A percentile compares a stretch with the other conserved stretches of the same genome.
phyloP scores from a whole-genome alignment of 208 protist species.

The Borovskyia barvae region DNA sequence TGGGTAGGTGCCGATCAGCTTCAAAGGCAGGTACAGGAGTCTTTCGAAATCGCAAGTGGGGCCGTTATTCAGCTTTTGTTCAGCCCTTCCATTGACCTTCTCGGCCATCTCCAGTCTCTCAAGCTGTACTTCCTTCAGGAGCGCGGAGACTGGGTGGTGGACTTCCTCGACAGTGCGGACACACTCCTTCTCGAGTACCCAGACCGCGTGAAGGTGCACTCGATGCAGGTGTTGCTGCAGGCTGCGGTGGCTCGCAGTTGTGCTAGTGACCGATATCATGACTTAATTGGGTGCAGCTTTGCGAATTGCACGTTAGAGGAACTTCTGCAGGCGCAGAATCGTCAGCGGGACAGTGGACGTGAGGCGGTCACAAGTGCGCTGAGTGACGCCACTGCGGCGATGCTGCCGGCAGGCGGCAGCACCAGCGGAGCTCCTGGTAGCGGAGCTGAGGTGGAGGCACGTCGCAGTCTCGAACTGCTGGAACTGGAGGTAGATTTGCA shows the following conservation, averaged over 20 bases:
- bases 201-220: conserved; percentile 69
- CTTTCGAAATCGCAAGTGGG: conserved; percentile 74
- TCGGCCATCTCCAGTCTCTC: conserved; percentile 69
- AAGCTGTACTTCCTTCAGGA: conserved; percentile 84
- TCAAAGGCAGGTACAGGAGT: conserved; percentile 67
- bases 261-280: conserved; percentile 67
- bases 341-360: conserved; percentile 18
- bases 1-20: conserved; percentile 72
- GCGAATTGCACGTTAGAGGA: conserved; percentile 54
- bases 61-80: conserved; percentile 77
- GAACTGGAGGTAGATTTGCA: conserved; percentile 82
- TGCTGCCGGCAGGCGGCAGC: conserved; percentile 3
- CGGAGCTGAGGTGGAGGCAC: conserved; percentile 20
- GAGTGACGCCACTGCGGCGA: not conserved
- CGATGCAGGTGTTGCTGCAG: conserved; percentile 80
- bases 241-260: conserved; percentile 72
- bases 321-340: conserved; percentile 23
- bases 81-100: conserved; percentile 64
- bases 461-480: conserved; percentile 67
- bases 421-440: not conserved
- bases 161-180: conserved; percentile 85
- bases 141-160: conserved; percentile 79
- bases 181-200: conserved; percentile 55
- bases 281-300: conserved; percentile 75
- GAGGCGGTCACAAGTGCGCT: not conserved